phyloP scores from a whole-genome alignment of 805 yeast species.

The Diddensiella transvaalensis region DNA sequence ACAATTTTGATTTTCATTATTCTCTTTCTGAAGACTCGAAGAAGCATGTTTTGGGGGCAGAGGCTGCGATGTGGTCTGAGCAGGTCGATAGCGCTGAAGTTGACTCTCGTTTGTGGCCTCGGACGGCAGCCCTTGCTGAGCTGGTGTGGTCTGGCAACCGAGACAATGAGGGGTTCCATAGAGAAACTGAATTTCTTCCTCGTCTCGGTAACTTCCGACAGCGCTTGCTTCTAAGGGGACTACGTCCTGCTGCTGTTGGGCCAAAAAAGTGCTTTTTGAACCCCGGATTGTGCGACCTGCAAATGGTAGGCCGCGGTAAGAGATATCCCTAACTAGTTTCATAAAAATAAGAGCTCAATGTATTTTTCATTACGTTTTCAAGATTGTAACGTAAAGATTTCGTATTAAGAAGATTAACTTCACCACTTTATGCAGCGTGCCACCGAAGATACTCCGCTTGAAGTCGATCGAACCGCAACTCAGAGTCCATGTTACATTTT shows the following conservation, averaged over 20 bases:
- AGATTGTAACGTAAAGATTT: no score
- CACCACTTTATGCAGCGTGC: no score
- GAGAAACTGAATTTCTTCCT: conserved; percentile 34
- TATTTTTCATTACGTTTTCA: no score
- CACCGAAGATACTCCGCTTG: no score
- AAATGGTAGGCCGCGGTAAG: conserved; percentile 1
- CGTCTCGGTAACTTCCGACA: conserved; percentile 41
- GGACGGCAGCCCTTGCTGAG: conserved; percentile 43
- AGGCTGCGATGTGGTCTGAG: conserved; percentile 41
- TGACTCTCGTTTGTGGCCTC: conserved; percentile 38
- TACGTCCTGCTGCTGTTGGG: conserved; percentile 36
- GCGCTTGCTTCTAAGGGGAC: conserved; percentile 37
- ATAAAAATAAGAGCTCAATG: no score
- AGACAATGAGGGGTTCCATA: conserved; percentile 28
- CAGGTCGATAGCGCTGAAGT: conserved; percentile 36
- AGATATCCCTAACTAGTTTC: background rate
- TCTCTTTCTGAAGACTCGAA: conserved; percentile 33
- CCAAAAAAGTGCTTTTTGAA: conserved; percentile 38
- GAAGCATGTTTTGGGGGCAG: conserved; percentile 38
- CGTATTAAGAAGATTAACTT: no score
- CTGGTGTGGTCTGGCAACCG: conserved; percentile 42
- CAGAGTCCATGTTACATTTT: no score
- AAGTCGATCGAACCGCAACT: no score
- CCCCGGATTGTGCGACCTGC: conserved; percentile 40
- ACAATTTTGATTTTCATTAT: conserved; percentile 36